A percentile compares a stretch with the other conserved stretches of the same genome.
Conservation (phyloP, 805 yeast genomes). For the Hanseniaspora thailandica region DNA sequence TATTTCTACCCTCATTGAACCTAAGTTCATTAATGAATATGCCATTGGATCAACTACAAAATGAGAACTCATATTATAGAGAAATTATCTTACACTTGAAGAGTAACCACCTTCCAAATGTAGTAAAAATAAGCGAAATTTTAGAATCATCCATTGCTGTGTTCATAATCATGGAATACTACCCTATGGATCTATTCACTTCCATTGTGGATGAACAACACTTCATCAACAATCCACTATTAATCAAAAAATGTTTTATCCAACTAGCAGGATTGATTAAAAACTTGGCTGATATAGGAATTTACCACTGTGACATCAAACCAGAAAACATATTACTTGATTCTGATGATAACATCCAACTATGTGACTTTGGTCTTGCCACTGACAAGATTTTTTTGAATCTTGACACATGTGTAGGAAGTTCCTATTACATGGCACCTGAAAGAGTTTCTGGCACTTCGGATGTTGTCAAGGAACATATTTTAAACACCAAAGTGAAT, state of each 20-base stretch:
- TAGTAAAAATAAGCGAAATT: constrained; percentile 64
- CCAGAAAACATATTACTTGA: constrained; percentile 82
- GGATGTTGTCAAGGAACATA: constrained; percentile 16
- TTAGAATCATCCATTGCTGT: constrained; percentile 46
- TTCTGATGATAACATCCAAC: constrained; percentile 45
- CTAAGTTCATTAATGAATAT: constrained; percentile 24
- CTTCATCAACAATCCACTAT: constrained; percentile 41
- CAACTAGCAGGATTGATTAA: constrained; percentile 76
- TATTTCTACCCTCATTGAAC: constrained; percentile 23
- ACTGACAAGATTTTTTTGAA: constrained; percentile 46
- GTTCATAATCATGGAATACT: constrained; percentile 77
- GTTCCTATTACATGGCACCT: constrained; percentile 87
- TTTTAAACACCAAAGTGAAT: constrained; percentile 24
- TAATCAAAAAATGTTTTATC: constrained; percentile 47
- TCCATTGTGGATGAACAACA: constrained; percentile 67
- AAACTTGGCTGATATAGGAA: constrained; percentile 70
- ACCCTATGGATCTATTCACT: constrained; percentile 73
- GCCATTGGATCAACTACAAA: constrained; percentile 28
- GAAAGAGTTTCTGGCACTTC: constrained; percentile 45
- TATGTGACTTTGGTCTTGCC: constrained; percentile 85
- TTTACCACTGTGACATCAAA: constrained; percentile 87
- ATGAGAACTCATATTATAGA: constrained; percentile 29
- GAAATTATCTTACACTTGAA: constrained; percentile 65
- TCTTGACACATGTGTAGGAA: constrained; percentile 71
- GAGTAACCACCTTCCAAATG: constrained; percentile 69